Conservation (phyloP, 1,284 basidiomycete species). For the Moniliophthora roreri region DNA sequence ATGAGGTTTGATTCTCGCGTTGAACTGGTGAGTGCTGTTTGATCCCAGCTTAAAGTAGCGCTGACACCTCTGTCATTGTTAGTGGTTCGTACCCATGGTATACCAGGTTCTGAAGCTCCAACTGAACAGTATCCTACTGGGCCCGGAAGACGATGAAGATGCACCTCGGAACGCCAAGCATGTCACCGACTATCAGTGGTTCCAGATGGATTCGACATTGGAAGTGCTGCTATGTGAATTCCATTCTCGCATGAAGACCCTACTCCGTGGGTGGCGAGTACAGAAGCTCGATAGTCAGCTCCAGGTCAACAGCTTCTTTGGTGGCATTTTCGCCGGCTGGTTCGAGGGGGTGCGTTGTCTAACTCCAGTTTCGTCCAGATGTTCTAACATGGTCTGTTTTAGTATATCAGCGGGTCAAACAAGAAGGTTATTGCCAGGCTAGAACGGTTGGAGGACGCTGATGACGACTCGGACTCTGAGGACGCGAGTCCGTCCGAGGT, state of each 20-base stretch:
- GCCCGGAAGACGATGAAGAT: not conserved
- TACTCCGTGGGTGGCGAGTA: conserved; percentile 4
- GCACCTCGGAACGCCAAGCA: not conserved
- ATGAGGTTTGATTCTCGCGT: conserved; percentile 1
- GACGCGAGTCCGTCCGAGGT: too few species aligned
- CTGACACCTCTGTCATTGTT: not conserved
- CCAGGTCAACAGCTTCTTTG: not conserved
- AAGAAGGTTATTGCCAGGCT: too few species aligned
- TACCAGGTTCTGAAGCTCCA: not conserved
- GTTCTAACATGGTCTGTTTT: too few species aligned
- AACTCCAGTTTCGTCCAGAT: too few species aligned
- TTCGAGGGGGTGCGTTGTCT: not conserved
- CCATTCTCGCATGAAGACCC: conserved; percentile 1
- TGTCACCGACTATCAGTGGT: not conserved
- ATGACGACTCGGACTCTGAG: too few species aligned
- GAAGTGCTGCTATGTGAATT: conserved; percentile 3
- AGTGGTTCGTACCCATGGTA: conserved; percentile 7
- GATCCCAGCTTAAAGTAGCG: not conserved
- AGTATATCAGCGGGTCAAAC: too few species aligned
- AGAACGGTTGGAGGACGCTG: too few species aligned
- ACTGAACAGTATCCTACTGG: not conserved
- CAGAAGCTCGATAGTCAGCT: not conserved
- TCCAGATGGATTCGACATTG: not conserved
- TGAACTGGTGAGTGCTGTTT: not conserved
- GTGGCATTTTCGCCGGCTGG: conserved; percentile 6